Conservation (phyloP, 1,284 basidiomycete genomes). For the Neolentinus lepideus region DNA sequence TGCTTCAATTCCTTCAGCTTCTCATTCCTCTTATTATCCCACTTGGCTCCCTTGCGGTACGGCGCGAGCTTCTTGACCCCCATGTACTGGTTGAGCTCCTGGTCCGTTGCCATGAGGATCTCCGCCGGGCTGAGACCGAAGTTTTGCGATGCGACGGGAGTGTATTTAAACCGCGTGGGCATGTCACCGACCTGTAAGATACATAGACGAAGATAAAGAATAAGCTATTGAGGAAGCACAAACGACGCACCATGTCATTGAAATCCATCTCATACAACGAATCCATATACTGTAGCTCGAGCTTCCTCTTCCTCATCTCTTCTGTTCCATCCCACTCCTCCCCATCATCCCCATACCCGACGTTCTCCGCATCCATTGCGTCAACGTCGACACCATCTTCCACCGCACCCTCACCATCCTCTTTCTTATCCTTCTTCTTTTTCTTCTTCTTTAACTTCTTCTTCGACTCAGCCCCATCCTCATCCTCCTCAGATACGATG, state of each 20-base stretch:
- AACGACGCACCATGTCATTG: slow-evolving; percentile 80
- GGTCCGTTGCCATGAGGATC: slow-evolving; percentile 89
- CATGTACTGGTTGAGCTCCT: slow-evolving; percentile 89
- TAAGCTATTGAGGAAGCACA: slow-evolving; percentile 3
- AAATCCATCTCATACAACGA: slow-evolving; percentile 89
- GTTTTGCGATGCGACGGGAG: slow-evolving; percentile 56
- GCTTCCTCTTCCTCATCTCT: slow-evolving; percentile 74
- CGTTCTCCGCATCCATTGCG: slow-evolving; percentile 57
- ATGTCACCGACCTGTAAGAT: slow-evolving; percentile 71
- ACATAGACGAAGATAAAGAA: neutral
- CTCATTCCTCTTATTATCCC: slow-evolving; percentile 60
- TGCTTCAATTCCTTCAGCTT: slow-evolving; percentile 72
- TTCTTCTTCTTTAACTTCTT: slow-evolving; percentile 46
- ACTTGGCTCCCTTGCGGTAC: slow-evolving; percentile 59
- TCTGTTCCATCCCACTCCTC: slow-evolving; percentile 81
- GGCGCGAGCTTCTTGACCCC: slow-evolving; percentile 88
- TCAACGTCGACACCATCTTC: slow-evolving; percentile 56
- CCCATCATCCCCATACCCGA: slow-evolving; percentile 27
- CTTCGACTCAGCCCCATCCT: slow-evolving; percentile 45
- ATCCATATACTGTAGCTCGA: slow-evolving; percentile 88
- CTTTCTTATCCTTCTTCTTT: slow-evolving; percentile 33
- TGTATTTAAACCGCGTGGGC: slow-evolving; percentile 93
- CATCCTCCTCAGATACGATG: slow-evolving; percentile 39
- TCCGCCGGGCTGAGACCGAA: slow-evolving; percentile 82
- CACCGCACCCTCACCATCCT: slow-evolving; percentile 28